phyloP scores from a whole-genome alignment of 345 rosid genomes.

The Rhodamnia argentea region DNA sequence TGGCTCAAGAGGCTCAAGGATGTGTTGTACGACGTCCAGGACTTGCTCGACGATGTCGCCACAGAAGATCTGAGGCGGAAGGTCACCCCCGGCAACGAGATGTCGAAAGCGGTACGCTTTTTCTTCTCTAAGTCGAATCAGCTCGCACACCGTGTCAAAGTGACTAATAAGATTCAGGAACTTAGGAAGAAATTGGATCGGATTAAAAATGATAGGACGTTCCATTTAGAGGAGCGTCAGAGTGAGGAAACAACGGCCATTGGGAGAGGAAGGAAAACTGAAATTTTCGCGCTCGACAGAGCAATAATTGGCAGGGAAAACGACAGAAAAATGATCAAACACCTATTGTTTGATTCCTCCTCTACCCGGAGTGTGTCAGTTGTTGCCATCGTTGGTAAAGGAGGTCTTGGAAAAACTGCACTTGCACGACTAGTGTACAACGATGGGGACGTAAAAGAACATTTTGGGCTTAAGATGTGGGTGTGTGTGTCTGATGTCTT shows the following conservation, averaged over 20 bases:
- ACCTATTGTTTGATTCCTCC: not conserved
- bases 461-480: not conserved
- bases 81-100: no score
- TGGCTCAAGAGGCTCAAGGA: no score
- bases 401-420: not conserved
- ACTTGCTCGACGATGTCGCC: no score
- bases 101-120: no score
- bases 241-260: not conserved
- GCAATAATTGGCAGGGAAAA: not conserved
- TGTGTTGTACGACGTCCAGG: no score
- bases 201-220: no score
- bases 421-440: not conserved
- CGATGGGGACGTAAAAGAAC: accelerated
- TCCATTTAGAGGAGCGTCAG: not conserved
- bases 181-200: no score
- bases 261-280: not conserved
- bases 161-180: no score
- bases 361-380: accelerated
- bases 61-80: no score
- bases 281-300: not conserved
- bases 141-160: no score
- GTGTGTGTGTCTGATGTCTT: not conserved
- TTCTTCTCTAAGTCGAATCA: no score
- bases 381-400: not conserved
- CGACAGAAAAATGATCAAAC: not conserved